phyloP scores from a whole-genome alignment of 768 basidiomycete genomes.

The Lanmaoa pseudosensibilis region DNA sequence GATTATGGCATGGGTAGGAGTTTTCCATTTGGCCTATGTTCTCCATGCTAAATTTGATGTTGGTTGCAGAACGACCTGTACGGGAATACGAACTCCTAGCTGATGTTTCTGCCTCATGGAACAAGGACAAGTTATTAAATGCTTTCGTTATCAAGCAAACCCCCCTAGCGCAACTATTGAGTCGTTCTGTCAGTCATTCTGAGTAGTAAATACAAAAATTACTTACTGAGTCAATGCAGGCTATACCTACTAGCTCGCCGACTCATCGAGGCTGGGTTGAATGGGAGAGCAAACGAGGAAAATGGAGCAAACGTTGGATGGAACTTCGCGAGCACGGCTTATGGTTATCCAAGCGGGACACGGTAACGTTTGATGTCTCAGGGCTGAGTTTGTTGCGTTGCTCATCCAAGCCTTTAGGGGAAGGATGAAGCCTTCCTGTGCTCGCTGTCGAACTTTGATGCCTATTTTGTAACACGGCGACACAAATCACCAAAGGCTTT shows the following conservation, averaged over 20 bases:
- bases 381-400: not conserved
- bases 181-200: slow-evolving; percentile 51
- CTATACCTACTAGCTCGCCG: slow-evolving; percentile 48
- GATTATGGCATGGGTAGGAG: slow-evolving; percentile 89
- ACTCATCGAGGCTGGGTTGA: slow-evolving; percentile 68
- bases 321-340: slow-evolving; percentile 82
- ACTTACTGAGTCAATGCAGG: slow-evolving; percentile 44
- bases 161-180: slow-evolving; percentile 57
- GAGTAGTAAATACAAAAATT: slow-evolving; percentile 38
- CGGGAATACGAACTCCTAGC: slow-evolving; percentile 82
- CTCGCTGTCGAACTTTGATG: slow-evolving; percentile 86
- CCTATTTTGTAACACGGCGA: slow-evolving; percentile 72
- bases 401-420: slow-evolving; percentile 46
- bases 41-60: slow-evolving; percentile 8
- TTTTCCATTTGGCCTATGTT: not conserved
- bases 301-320: slow-evolving; percentile 94
- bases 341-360: slow-evolving; percentile 88
- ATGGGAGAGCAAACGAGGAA: slow-evolving; percentile 87
- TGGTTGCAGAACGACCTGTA: slow-evolving; percentile 76
- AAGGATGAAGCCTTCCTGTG: slow-evolving; percentile 85
- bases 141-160: slow-evolving; percentile 79
- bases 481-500: slow-evolving; percentile 84
- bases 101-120: slow-evolving; percentile 85
- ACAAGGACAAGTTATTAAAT: slow-evolving; percentile 78
- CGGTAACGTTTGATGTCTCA: slow-evolving; percentile 46